Evolutionary conservation across 805 yeast genomes (phyloP), one percentile per base, ranked within the genome.

Genomic region (Wickerhamiella azymoides): DNA sequence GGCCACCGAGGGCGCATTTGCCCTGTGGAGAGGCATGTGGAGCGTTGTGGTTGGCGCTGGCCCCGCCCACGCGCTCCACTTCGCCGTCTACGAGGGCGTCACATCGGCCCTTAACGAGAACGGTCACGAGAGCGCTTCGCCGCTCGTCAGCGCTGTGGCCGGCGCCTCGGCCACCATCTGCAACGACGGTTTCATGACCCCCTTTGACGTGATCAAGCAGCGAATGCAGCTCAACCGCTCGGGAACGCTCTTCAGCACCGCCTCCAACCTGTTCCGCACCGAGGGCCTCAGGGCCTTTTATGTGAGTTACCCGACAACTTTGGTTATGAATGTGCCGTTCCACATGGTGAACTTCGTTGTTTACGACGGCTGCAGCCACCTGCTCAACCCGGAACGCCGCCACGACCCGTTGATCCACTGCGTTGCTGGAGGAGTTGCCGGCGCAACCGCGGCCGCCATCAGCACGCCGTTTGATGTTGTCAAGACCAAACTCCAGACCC

Each of bases 21-120:
- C 94, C 0, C 71, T 92, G 25, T 89, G 96, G 94, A 72, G 94
- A 58, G 98, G 98, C 46, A 84, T 89, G 14, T 79, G 85, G 19
- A 82, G 95, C 1, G 94, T 92, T 49, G 79, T 86, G 2, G 60
- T 89, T 50, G 98, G 98, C 33, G 96, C 98, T n/a, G 98, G 98
- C 6, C 98, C 98, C 2, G 96, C 97, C 2, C 98, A 89, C 66
- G 97, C 97, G 3, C 81, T 92, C 6, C 89, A 92, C 64, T 89
- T 86, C 61, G 79, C 88, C n/a, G 93, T 92, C 3, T 92, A 86
- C 63, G 98, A 89, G 64, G 71, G 77, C 43, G 72, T 86, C 40
- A 81, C 82, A 59, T 76, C 80, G 7, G 59, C 70, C 10, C 63
- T 81, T 42, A 57, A 58, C 50, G 53, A 48, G 18, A 58, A 58